Base-by-base conservation (phyloP, 371 early-diverging fungal genomes). In the Coemansia sp. region DNA sequence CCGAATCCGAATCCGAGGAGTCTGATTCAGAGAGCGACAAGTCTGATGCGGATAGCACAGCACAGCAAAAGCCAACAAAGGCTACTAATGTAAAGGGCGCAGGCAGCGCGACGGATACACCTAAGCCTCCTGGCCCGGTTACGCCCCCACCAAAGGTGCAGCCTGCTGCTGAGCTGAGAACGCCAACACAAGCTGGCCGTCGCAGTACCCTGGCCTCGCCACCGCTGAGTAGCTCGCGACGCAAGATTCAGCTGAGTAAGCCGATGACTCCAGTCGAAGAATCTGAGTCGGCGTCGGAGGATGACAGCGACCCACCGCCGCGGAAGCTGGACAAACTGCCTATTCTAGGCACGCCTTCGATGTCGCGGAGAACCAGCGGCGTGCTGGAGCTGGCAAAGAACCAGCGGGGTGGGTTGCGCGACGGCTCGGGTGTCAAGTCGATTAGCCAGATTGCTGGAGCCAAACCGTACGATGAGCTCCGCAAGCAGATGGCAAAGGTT, bases 371-470 rank as follows among this genome's bases (percentile, higher is more conserved):
- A 21, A 48, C 44, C 44, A 64, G 64, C 12, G 61, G 65, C 2
- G 50, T 71, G n/a, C 40, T 71, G n/a, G 71, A 71, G 25, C 47
- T 71, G 39, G 75, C 59, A 1, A 63, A 42, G 51, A 52, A 23
- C 39, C 67, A 67, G 28, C 61, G 37, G 16, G 51, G 40, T 23
- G 55, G 64, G 33, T n/a, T 56, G 26, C 64, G 67, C 18, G 64
- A 70, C 9, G 66, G 74, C 18, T 5, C 28, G 5, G 57, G 59
- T 2, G 64, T 75, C 25, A 62, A 55, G 67, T 71, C 71, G 30
- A 71, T 75, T 26, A 67, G 67, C 37, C 71, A 75, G 65, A 42
- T 75, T 44, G 75, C 75, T 2, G 71, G 58, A 18, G 61, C 64
- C 6, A 75, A 62, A 42, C 75, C 75, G 5, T 75, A 71, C 44